phyloP scores from a whole-genome alignment of 164 flowering plant genomes.

The Buxus sempervirens region DNA sequence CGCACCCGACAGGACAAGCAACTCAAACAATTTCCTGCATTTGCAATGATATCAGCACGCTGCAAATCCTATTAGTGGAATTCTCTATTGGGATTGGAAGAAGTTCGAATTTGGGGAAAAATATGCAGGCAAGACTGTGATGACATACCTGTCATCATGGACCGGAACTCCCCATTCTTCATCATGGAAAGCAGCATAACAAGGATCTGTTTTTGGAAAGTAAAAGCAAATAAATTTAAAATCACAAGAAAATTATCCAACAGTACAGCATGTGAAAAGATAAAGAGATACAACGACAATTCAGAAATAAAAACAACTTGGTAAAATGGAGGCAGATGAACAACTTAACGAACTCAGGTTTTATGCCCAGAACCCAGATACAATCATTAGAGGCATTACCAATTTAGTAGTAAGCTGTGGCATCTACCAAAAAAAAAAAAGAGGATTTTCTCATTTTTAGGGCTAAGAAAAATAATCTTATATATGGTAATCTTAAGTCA shows the following conservation, averaged over 20 bases:
- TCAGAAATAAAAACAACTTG: too few relatives aligned
- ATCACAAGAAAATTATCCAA: not conserved
- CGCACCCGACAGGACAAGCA: conserved; percentile 44
- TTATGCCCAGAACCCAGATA: too few relatives aligned
- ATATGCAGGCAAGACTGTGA: not conserved
- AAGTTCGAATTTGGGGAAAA: not conserved
- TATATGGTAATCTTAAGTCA: too few relatives aligned
- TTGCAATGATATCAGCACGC: not conserved
- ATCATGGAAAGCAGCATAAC: conserved; percentile 49
- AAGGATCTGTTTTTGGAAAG: conserved; percentile 29
- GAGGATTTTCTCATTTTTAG: too few relatives aligned
- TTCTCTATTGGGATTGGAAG: not conserved
- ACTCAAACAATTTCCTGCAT: conserved; percentile 45
- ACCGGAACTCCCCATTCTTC: conserved; percentile 62
- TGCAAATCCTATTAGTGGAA: not conserved
- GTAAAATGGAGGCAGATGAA: too few relatives aligned
- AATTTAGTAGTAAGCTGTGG: too few relatives aligned
- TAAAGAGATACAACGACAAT: too few relatives aligned
- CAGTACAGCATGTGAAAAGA: not conserved
- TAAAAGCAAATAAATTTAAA: not conserved
- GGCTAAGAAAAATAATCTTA: too few relatives aligned
- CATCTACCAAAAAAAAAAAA: too few relatives aligned
- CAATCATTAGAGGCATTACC: too few relatives aligned
- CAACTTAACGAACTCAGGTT: too few relatives aligned
- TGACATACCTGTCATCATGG: conserved; percentile 53